These are phyloP conservation scores for Penicillium sp. DNA, from an alignment of 2,329 filamentous ascomycete species.

Conservation along the genomic window DNA sequence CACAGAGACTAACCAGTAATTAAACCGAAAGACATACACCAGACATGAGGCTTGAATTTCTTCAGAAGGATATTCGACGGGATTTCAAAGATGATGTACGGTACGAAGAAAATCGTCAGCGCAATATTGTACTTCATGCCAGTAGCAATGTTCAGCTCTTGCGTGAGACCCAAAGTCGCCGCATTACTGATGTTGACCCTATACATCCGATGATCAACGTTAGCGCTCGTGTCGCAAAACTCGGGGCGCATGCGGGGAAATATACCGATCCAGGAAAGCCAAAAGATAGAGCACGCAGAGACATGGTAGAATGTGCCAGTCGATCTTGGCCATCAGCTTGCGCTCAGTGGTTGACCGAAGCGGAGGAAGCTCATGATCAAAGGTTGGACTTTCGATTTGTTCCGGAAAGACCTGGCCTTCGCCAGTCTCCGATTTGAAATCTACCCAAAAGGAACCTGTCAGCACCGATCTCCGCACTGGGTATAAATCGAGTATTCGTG, in stretches of 20 bases:
- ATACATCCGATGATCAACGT: slow-evolving; percentile 1
- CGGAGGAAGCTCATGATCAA: slow-evolving; percentile 26
- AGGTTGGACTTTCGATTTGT: slow-evolving; percentile 1
- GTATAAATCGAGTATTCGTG: not conserved
- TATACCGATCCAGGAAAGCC: slow-evolving; percentile 61
- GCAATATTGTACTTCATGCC: slow-evolving; percentile 69
- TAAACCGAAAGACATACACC: slow-evolving; percentile 49
- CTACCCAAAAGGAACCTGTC: slow-evolving; percentile 6
- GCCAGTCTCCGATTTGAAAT: slow-evolving; percentile 15
- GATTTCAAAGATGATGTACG: slow-evolving; percentile 67
- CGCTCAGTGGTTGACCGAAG: slow-evolving; percentile 52
- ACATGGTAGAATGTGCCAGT: slow-evolving; percentile 69
- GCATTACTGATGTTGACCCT: slow-evolving; percentile 80
- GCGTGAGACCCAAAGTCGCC: slow-evolving; percentile 62
- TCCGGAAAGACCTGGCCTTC: slow-evolving; percentile 20
- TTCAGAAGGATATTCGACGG: slow-evolving; percentile 73
- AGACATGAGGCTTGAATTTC: slow-evolving; percentile 63
- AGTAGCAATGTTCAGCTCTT: slow-evolving; percentile 59
- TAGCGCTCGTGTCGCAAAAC: not conserved
- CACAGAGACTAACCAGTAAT: not conserved
- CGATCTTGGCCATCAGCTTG: slow-evolving; percentile 67
- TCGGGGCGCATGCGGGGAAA: not conserved
- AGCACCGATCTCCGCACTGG: slow-evolving; percentile 4
- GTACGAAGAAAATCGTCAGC: slow-evolving; percentile 78
- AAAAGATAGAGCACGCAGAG: slow-evolving; percentile 70